Evolutionary conservation across 805 yeast genomes (phyloP).

Genomic region (Sungouiozyma ichnusensis): DNA sequence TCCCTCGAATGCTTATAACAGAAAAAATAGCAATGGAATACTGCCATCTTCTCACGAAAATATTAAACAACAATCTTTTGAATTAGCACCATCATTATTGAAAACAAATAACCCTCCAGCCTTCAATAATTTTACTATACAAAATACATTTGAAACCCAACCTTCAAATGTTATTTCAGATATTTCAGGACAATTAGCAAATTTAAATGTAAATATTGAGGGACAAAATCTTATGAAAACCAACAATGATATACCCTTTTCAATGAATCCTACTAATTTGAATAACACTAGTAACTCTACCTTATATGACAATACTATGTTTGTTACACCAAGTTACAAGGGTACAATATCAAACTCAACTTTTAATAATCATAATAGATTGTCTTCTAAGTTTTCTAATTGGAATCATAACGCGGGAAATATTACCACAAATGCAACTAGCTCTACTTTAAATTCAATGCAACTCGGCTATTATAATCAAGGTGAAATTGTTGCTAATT

Average conservation of each 20-base stretch:
- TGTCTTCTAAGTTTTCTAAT: background rate
- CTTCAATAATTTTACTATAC: constrained; percentile 4
- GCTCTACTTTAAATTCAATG: background rate
- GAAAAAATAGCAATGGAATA: constrained; percentile 16
- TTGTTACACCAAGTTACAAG: background rate
- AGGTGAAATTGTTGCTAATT: background rate
- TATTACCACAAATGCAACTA: background rate
- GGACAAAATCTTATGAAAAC: background rate
- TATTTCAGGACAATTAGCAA: constrained; percentile 4
- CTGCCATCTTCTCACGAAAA: constrained; percentile 4
- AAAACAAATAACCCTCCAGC: constrained; percentile 6
- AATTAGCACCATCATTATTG: constrained; percentile 6
- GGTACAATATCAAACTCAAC: background rate
- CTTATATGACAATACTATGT: background rate
- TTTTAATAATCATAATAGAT: too few species aligned
- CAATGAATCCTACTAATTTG: background rate
- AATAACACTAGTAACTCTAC: background rate
- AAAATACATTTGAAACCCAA: constrained; percentile 8
- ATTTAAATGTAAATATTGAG: background rate
- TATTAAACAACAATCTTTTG: constrained; percentile 7
- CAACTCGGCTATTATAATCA: background rate
- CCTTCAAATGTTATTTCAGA: constrained; percentile 2
- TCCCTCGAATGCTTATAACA: constrained; percentile 26
- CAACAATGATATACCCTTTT: background rate
- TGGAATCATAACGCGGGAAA: background rate